phyloP scores from a whole-genome alignment of 352 stramenopile species.

The Phytophthora idaei region DNA sequence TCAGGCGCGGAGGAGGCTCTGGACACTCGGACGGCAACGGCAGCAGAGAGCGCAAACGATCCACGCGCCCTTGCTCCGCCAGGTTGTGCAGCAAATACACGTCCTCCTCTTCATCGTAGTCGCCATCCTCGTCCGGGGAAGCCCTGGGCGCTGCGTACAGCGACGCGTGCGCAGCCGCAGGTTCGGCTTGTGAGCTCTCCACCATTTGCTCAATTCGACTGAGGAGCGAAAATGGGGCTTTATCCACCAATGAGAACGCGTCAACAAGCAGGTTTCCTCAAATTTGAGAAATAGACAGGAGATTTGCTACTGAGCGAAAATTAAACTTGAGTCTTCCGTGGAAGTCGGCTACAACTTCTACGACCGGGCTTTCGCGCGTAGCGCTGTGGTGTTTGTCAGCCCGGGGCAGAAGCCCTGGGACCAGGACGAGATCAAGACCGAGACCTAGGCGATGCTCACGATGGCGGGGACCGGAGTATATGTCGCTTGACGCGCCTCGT shows the following conservation, averaged over 20 bases:
- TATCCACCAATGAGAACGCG: not conserved
- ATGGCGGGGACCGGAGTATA: no score
- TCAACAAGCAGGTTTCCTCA: not conserved
- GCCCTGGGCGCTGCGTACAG: conserved; percentile 1
- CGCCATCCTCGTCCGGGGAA: conserved; percentile 38
- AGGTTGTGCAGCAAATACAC: conserved; percentile 68
- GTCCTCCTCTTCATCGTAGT: conserved; percentile 50
- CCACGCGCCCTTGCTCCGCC: conserved; percentile 54
- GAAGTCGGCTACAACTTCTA: no score
- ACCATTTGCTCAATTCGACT: conserved; percentile 3
- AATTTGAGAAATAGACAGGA: not conserved
- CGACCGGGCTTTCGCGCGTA: no score
- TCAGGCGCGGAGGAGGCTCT: conserved; percentile 28
- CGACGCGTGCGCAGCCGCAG: conserved; percentile 1
- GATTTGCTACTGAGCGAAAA: not conserved
- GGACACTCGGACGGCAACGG: conserved; percentile 23
- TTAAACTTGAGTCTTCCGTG: no score
- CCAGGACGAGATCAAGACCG: no score
- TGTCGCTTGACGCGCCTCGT: no score
- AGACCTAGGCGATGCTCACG: no score
- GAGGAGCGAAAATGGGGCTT: not conserved
- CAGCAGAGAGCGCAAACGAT: conserved; percentile 56
- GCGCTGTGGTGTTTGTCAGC: no score
- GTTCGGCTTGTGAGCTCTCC: conserved; percentile 2
- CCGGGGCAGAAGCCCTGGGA: no score